Conservation (phyloP, 257 asterid species). For the Capsicum rhomboideum region DNA sequence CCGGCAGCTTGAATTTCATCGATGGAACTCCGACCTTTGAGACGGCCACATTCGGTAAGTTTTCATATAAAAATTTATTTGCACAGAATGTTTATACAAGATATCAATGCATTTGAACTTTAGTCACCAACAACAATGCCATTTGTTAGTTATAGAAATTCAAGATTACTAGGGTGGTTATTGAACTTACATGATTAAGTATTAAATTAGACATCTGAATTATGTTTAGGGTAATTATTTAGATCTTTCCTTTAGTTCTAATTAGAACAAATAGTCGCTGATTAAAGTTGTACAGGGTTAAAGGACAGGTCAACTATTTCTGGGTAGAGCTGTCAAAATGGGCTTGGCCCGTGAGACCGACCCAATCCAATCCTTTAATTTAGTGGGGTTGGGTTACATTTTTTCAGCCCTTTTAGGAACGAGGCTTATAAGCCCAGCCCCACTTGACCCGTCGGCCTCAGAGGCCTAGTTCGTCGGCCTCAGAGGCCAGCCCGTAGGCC, state of each 20-base stretch:
- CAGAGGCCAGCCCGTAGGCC: too few relatives aligned
- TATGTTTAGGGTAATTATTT: too few relatives aligned
- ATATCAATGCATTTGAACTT: background rate
- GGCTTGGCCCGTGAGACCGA: too few relatives aligned
- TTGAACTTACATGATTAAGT: background rate
- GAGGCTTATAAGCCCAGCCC: too few relatives aligned
- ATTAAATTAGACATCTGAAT: background rate
- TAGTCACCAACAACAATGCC: background rate
- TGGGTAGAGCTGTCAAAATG: too few relatives aligned
- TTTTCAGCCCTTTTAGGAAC: too few relatives aligned
- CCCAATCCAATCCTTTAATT: too few relatives aligned
- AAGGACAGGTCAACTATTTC: background rate
- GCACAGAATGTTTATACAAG: too few relatives aligned
- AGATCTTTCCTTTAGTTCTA: background rate
- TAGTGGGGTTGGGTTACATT: too few relatives aligned
- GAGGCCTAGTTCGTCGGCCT: too few relatives aligned
- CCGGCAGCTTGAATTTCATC: slow-evolving; percentile 38
- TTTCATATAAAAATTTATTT: background rate
- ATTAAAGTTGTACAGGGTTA: background rate
- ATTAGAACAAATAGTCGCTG: background rate
- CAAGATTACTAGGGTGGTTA: background rate
- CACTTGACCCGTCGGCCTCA: too few relatives aligned
- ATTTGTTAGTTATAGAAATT: background rate
- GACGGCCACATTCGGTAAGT: slow-evolving; percentile 73
- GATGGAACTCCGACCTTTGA: slow-evolving; percentile 52